Percentiles rank a stretch among this genome's conserved stretches.
Evolutionary conservation across 805 yeast species (phyloP).

Genomic region (Ogataea corticis): DNA sequence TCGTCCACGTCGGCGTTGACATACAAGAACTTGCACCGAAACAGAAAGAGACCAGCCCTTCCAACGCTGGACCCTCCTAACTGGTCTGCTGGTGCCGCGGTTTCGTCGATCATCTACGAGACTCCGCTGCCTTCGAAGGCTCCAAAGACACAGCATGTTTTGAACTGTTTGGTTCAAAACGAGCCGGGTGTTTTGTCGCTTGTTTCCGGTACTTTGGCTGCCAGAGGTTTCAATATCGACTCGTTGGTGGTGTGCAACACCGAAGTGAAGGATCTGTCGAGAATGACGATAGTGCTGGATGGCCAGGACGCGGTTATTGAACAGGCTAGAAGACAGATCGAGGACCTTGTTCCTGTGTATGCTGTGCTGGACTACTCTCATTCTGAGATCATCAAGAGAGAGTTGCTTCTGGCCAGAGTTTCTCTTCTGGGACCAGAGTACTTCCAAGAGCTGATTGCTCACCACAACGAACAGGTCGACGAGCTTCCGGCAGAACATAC

Average conservation of each 20-base stretch:
- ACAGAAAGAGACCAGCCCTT: constrained; percentile 82
- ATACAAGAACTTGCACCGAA: constrained; percentile 86
- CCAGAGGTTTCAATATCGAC: constrained; percentile 97
- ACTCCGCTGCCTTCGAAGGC: constrained; percentile 67
- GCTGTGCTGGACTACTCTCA: constrained; percentile 94
- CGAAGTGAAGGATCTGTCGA: constrained; percentile 89
- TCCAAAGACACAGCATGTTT: constrained; percentile 80
- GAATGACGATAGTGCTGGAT: constrained; percentile 93
- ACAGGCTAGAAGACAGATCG: constrained; percentile 97
- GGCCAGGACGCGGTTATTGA: constrained; percentile 97
- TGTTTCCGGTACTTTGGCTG: constrained; percentile 93
- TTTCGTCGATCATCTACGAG: constrained; percentile 91
- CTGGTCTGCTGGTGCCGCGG: constrained; percentile 97
- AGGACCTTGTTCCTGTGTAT: constrained; percentile 96
- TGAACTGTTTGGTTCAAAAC: constrained; percentile 96
- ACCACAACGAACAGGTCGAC: constrained; percentile 59
- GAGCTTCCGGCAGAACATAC: constrained; percentile 43
- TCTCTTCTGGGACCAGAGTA: constrained; percentile 97
- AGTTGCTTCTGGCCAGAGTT: constrained; percentile 85
- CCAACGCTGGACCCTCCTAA: constrained; percentile 92
- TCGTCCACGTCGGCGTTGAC: constrained; percentile 93
- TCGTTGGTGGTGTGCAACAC: constrained; percentile 96
- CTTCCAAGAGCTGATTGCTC: constrained; percentile 89
- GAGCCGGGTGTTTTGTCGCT: constrained; percentile 97
- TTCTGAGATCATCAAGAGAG: constrained; percentile 88